phyloP scores from a whole-genome alignment of 306 rosid species.

The Ceratonia siliqua region DNA sequence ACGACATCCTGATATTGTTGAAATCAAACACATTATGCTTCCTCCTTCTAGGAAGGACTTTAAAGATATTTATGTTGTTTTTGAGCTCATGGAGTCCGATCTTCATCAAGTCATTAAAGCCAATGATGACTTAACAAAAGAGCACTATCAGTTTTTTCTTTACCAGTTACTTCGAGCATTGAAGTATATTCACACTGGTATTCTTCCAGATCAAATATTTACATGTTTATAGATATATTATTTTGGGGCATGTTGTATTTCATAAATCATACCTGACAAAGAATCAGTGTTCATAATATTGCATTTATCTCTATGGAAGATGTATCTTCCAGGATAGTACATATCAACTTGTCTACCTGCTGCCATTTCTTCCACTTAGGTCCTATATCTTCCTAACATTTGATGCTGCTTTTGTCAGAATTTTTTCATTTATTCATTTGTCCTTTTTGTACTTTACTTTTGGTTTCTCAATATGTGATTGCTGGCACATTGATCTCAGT shows the following conservation, averaged over 20 bases:
- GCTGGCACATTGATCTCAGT: slow-evolving; percentile 15
- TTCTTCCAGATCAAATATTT: slow-evolving; percentile 16
- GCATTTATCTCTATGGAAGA: slow-evolving; percentile 18
- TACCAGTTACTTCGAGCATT: slow-evolving; percentile 95
- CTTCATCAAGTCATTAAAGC: slow-evolving; percentile 98
- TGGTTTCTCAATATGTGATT: neutral
- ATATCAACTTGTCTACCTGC: neutral
- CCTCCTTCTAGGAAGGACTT: slow-evolving; percentile 89
- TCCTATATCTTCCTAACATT: neutral
- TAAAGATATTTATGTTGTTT: slow-evolving; percentile 91
- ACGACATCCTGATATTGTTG: slow-evolving; percentile 95
- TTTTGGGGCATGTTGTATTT: neutral
- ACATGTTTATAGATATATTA: slow-evolving; percentile 13
- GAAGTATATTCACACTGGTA: slow-evolving; percentile 93
- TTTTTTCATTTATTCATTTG: neutral
- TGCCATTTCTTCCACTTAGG: neutral
- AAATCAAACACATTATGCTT: slow-evolving; percentile 87
- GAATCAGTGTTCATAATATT: neutral
- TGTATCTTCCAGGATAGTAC: neutral
- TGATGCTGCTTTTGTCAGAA: neutral
- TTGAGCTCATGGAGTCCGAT: slow-evolving; percentile 96
- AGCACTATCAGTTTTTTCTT: slow-evolving; percentile 93
- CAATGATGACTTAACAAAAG: slow-evolving; percentile 80
- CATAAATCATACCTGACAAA: neutral
- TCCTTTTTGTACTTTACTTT: slow-evolving; percentile 12